These are phyloP conservation scores for Trichoderma breve DNA, from an alignment of 2,329 filamentous ascomycete genomes.

Conservation along the genomic window DNA sequence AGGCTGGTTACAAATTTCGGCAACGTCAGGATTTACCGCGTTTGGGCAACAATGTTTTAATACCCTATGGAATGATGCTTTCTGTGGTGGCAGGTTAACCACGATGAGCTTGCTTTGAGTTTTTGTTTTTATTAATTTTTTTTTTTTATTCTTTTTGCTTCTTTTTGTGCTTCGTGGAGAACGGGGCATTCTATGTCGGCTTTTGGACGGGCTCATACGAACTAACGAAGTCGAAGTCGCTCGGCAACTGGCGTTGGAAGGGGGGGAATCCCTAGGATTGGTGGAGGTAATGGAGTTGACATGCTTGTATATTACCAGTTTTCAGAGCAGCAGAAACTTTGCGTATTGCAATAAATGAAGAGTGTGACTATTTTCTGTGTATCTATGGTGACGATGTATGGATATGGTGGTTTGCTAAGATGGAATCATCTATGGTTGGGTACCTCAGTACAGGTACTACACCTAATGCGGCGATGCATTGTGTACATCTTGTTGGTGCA, in stretches of 20 bases:
- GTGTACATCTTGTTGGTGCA: not conserved
- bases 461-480: not conserved
- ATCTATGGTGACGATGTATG: not conserved
- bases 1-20: constrained; percentile 15
- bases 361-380: not conserved
- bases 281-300: constrained; percentile 5
- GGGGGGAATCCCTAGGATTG: not conserved
- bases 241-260: constrained; percentile 12
- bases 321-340: not conserved
- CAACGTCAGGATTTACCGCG: constrained; percentile 12
- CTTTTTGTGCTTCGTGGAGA: not conserved
- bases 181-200: not conserved
- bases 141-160: not conserved
- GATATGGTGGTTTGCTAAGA: not conserved
- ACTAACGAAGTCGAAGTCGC: not conserved
- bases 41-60: constrained; percentile 29
- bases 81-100: constrained; percentile 24
- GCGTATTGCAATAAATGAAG: not conserved
- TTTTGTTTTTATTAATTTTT: constrained; percentile 23
- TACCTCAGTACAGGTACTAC: not conserved
- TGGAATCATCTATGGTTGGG: not conserved
- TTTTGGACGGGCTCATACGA: not conserved
- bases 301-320: not conserved
- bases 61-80: constrained; percentile 32
- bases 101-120: constrained; percentile 5